Evolutionary conservation across 768 basidiomycete genomes (phyloP), one percentile per base, ranked within the genome.

Genomic region (Piloderma croceum): DNA sequence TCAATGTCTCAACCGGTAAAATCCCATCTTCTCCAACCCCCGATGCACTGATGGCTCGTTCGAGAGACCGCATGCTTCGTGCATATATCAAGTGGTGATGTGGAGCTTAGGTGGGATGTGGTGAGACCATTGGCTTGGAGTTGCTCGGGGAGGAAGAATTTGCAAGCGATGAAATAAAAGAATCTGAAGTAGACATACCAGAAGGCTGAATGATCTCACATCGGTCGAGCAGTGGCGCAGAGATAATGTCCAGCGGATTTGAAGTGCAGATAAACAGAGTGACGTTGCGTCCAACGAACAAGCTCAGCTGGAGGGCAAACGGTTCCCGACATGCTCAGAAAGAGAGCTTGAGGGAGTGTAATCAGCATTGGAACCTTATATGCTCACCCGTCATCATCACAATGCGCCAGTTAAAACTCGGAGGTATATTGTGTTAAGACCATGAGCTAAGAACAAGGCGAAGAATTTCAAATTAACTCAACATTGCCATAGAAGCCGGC

Each of bases 241-340:
- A 82, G 45, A 96, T 94, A 0, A 89, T 90, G 27, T 92, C 89
- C 9, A 93, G 76, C 0, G 82, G 74, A 57, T 96, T 96, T 24
- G 91, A 87, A 0, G 93, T 94, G 50, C 90, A 93, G 46, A 96
- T 86, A 61, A 96, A 94, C 15, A 94, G 69, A 11, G 93, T 80
- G 54, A 87, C 89, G 41, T 83, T 85, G 37, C 93, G 73, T 50
- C 92, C 89, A 38, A 93, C 75, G 2, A 89, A 89, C 7, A 88
- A 81, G 45, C 91, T 90, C 55, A 92, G 76, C 54, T 90, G 94
- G 63, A 96, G 92, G 59, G 94, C 92, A 77, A 88, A 52, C 22
- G 57, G 3, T n/a, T 24, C 1, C 11, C n/a, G 48, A 6, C n/a
- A n/a, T n/a, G n/a, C n/a, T n/a, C n/a, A n/a, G n/a, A n/a, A n/a